A percentile compares a stretch with the other conserved stretches of the same genome.
These are phyloP conservation scores for Ceratobasidium sp. DNA, from an alignment of 1,284 basidiomycete genomes.

Conservation along the genomic window DNA sequence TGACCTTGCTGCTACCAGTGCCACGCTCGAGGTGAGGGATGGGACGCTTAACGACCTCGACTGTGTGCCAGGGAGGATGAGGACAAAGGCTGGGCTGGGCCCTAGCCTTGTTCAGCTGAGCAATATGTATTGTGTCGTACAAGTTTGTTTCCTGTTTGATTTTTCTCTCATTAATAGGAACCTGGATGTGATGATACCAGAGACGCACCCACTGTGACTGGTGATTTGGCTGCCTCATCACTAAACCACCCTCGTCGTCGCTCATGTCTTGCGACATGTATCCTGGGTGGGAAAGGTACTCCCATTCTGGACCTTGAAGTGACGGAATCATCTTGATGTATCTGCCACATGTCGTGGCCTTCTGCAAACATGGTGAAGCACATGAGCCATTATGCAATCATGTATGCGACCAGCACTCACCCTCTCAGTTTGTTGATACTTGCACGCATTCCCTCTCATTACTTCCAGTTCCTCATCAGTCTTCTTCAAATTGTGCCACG, in stretches of 20 bases:
- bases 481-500: constrained; percentile 8
- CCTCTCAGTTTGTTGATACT: not conserved
- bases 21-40: constrained; percentile 26
- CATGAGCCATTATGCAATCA: not conserved
- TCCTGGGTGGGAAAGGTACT: too few species aligned
- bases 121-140: not conserved
- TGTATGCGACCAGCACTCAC: not conserved
- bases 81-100: not conserved
- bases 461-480: not conserved
- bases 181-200: too few species aligned
- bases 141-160: not conserved
- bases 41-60: not conserved
- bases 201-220: not conserved
- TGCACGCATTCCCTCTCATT: not conserved
- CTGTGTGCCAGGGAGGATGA: not conserved
- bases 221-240: not conserved
- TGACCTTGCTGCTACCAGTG: not conserved
- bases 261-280: not conserved
- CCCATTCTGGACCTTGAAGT: not conserved
- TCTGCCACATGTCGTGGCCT: not conserved
- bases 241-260: not conserved
- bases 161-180: not conserved
- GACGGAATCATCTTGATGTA: not conserved
- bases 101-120: not conserved
- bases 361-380: not conserved